Evolutionary conservation across 2,329 filamentous ascomycete species (phyloP), one percentile per base, ranked within the genome.

Genomic region (Claviceps sp.): DNA sequence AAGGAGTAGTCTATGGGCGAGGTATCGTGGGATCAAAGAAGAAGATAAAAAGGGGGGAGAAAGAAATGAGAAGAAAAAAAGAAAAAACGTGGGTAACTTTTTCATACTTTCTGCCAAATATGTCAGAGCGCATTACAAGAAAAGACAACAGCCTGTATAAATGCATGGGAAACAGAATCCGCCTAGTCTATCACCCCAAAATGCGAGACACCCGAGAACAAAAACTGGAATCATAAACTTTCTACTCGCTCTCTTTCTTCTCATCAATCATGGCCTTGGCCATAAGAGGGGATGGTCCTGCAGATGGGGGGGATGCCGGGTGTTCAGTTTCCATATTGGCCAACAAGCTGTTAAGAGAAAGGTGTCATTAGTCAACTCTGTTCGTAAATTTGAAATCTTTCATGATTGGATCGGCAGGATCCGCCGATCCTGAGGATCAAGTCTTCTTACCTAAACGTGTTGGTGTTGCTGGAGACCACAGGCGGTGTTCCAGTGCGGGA

Each of bases 401-500:
- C 30, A 34, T 11, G 9, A 9, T 30, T 30, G 26, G 26, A 30
- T 30, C 26, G 26, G 8, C 26, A 3, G 26, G 26, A 30, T 30
- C 26, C 26, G 26, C 26, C 26, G 2, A 34, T 34, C 4, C 8
- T 34, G 3, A 47, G 44, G 24, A n/a, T 6, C 5, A 47, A n/a
- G n/a, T 18, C 5, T 30, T 18, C 85, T 77, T 81, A 96, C 90
- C 88, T 91, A 74, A 95, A 98, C 60, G 90, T 85, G 75, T 98
- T 98, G 60, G 84, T 81, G 63, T 86, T 86, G 54, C 50, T 79
- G 77, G 53, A 61, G 66, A 55, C 74, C 70, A 51, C 72, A 69
- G 20, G 78, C 52, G 90, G 90, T 48, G 91, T 97, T 61, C 86
- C 88, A 52, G 88, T 94, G 60, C 93, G 84, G 55, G 90, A 96